Base-by-base conservation (phyloP, 179 eudicot genomes). In the Amaranthus tricolor region DNA sequence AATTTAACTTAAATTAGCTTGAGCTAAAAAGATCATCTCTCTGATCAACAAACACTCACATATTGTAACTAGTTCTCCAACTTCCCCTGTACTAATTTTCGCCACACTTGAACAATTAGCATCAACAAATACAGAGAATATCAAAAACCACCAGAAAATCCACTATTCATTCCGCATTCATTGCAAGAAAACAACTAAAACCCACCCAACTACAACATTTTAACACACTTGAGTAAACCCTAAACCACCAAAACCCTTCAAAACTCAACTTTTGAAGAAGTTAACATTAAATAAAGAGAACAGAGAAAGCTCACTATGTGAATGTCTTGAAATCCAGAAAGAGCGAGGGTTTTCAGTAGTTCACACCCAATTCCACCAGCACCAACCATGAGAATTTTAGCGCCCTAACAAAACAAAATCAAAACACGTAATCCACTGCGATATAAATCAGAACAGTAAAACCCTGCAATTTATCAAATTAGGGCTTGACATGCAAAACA, bases 291-390 rank as follows among this genome's bases (percentile, higher is more conserved):
- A 52, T 13, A 2, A 8, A 43, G n/a, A 9, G 14, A 31, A 54
- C 5, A 51, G 52, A 69, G 67, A 73, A 77, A 76, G 62, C 91
- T 84, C 50, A 95, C 99, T 9, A 93, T 89, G 66, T 95, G 99
- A 74, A 95, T 93, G 69, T 95, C 95, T 58, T 77, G 72, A 78
- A 95, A 95, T 20, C 97, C 99, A n/a, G 99, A 93, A 40, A 95
- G 92, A 78, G 94, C 95, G 5, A 95, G 88, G 73, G 97, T 93
- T 80, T 95, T 95, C 85, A 95, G 97, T 16, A 95, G 95, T 81
- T 95, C 99, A 64, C 99, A 95, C 10, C 99, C 99, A 75, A 95
- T 93, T 31, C 99, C 99, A 80, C 99, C 99, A 69, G 99, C 97
- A 52, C 98, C 98, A 7, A 94, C 98, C 97, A 94, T 94, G 45